Percentiles rank a stretch among this genome's conserved stretches.
Evolutionary conservation across 441 rosid species (phyloP).

Genomic region (Gossypium schwendimanii): DNA sequence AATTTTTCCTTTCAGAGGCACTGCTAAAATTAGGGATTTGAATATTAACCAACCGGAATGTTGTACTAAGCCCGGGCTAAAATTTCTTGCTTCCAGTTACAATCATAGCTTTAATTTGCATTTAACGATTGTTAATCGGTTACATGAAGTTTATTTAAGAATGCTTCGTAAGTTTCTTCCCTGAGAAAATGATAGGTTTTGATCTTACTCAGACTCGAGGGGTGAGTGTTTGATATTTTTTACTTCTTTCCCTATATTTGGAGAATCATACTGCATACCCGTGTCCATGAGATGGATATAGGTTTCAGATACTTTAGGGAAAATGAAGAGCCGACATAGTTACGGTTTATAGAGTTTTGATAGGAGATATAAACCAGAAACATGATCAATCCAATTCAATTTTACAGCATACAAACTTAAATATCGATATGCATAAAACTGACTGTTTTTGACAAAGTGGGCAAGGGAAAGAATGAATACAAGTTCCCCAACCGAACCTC

Average conservation of each 20-base stretch:
- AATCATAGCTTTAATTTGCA: background rate
- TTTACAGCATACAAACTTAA: constrained; percentile 11
- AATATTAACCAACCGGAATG: background rate
- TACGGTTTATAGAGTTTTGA: background rate
- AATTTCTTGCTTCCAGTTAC: background rate
- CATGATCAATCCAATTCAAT: background rate
- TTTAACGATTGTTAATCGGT: background rate
- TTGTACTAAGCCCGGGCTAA: background rate
- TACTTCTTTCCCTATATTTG: background rate
- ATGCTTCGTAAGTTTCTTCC: background rate
- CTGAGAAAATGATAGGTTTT: background rate
- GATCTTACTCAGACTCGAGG: background rate
- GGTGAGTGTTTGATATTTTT: background rate
- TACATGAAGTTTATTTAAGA: background rate
- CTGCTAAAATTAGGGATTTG: too few relatives aligned
- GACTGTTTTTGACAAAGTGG: constrained; percentile 12
- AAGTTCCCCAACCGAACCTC: constrained; percentile 27
- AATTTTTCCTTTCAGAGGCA: background rate
- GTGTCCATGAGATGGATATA: background rate
- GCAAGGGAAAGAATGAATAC: constrained; percentile 32
- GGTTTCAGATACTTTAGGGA: background rate
- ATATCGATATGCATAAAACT: background rate
- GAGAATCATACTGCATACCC: background rate
- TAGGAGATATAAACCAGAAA: background rate
- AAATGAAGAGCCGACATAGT: background rate